A percentile compares a stretch with the other conserved stretches of the same genome.
Evolutionary conservation across 805 yeast genomes (phyloP).

Genomic region (Candida xyloterini): DNA sequence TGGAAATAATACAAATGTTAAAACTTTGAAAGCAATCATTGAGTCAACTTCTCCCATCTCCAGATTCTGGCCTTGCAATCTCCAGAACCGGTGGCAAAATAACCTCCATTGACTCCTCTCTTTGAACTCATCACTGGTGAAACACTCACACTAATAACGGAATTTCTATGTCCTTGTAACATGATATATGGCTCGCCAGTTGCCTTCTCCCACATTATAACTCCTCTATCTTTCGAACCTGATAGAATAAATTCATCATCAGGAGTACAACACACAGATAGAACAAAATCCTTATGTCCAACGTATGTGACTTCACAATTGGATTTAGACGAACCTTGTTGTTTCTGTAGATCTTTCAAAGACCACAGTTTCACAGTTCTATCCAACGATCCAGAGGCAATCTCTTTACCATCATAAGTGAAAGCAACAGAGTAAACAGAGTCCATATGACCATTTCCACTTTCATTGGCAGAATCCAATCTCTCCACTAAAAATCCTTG

Average conservation of each 20-base stretch:
- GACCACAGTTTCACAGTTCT: slow-evolving; percentile 96
- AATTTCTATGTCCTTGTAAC: slow-evolving; percentile 96
- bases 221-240: slow-evolving; percentile 96
- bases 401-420: slow-evolving; percentile 85
- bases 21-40: slow-evolving; percentile 5
- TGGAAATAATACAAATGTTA: slow-evolving; percentile 18
- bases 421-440: slow-evolving; percentile 94
- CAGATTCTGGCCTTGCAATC: slow-evolving; percentile 97
- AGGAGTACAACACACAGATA: slow-evolving; percentile 91
- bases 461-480: slow-evolving; percentile 82
- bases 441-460: slow-evolving; percentile 92
- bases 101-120: slow-evolving; percentile 61
- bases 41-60: slow-evolving; percentile 62
- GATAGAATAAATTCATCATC: slow-evolving; percentile 87
- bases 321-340: slow-evolving; percentile 47
- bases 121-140: slow-evolving; percentile 62
- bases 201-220: slow-evolving; percentile 91
- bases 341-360: slow-evolving; percentile 55
- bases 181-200: slow-evolving; percentile 90
- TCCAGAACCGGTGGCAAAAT: slow-evolving; percentile 96
- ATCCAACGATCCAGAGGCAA: slow-evolving; percentile 93
- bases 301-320: slow-evolving; percentile 86
- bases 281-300: slow-evolving; percentile 95
- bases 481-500: slow-evolving; percentile 91
- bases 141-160: slow-evolving; percentile 92